phyloP scores from a whole-genome alignment of 1,284 basidiomycete genomes.

The Marasmius tenuissimus region DNA sequence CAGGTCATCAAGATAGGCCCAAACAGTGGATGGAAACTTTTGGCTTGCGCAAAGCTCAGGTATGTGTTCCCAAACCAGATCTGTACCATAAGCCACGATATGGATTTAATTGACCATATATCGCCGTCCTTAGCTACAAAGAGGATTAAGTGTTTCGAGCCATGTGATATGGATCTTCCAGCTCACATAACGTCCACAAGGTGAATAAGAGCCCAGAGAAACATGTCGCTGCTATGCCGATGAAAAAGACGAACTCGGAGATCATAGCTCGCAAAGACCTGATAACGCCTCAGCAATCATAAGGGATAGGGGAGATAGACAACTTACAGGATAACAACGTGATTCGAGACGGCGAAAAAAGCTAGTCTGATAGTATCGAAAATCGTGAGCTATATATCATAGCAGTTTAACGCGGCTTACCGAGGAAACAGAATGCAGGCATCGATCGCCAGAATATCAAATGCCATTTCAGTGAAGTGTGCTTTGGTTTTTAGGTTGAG shows the following conservation, averaged over 20 bases:
- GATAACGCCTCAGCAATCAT: background rate
- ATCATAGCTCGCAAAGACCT: slow-evolving; percentile 79
- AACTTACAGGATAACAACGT: slow-evolving; percentile 76
- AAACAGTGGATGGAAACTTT: slow-evolving; percentile 80
- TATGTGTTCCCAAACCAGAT: slow-evolving; percentile 86
- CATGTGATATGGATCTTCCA: background rate
- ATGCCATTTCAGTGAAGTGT: slow-evolving; percentile 66
- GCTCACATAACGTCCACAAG: slow-evolving; percentile 70
- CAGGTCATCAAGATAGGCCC: slow-evolving; percentile 85
- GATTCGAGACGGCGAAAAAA: slow-evolving; percentile 84
- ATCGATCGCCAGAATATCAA: slow-evolving; percentile 82
- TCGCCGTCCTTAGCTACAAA: slow-evolving; percentile 4
- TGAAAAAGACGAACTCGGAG: slow-evolving; percentile 82
- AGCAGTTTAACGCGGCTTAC: slow-evolving; percentile 29
- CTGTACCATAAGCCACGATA: slow-evolving; percentile 80
- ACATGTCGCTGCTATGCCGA: slow-evolving; percentile 77
- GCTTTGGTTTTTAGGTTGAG: slow-evolving; percentile 29
- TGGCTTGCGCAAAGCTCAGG: slow-evolving; percentile 59
- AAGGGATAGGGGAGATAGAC: background rate
- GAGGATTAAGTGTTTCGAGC: background rate
- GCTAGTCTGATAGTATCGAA: slow-evolving; percentile 51
- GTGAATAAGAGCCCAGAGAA: slow-evolving; percentile 89
- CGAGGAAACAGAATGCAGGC: slow-evolving; percentile 88
- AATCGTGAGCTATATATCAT: slow-evolving; percentile 7
- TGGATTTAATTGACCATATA: slow-evolving; percentile 64